Conservation (phyloP, 345 rosid genomes). For the Eucalyptus sp. region DNA sequence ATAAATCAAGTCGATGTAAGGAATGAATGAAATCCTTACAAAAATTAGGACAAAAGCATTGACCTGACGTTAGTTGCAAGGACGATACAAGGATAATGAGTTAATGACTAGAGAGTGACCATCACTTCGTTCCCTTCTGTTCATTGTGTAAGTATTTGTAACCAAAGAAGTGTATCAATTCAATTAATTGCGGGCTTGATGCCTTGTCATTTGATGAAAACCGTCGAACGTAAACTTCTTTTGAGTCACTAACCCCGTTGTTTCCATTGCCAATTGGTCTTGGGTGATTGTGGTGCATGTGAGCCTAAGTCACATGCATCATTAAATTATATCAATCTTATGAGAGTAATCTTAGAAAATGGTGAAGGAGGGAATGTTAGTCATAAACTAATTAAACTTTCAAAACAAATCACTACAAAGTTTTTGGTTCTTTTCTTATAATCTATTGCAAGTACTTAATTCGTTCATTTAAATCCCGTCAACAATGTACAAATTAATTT, state of each 20-base stretch:
- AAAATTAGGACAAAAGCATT: not conserved
- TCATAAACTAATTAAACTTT: not conserved
- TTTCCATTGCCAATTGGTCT: rapidly evolving
- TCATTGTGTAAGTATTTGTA: too few species aligned
- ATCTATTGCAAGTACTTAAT: not conserved
- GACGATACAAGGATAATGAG: not conserved
- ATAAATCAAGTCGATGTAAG: not conserved
- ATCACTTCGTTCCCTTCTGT: too few species aligned
- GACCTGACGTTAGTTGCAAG: not conserved
- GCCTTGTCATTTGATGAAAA: too few species aligned
- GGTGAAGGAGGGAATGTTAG: rapidly evolving
- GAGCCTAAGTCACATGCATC: not conserved
- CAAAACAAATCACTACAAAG: not conserved
- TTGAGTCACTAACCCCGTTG: too few species aligned
- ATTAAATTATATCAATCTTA: rapidly evolving
- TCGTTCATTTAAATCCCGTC: rapidly evolving
- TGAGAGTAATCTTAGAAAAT: not conserved
- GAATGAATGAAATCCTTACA: not conserved
- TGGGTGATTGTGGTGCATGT: not conserved
- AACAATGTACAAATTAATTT: not conserved
- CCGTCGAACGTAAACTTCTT: rapidly evolving
- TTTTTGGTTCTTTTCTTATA: not conserved
- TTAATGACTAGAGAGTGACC: too few species aligned
- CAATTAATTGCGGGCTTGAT: too few species aligned
- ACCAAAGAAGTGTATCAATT: too few species aligned